phyloP scores from a whole-genome alignment of 495 filamentous ascomycete species.

The Wilcoxina mikolae region DNA sequence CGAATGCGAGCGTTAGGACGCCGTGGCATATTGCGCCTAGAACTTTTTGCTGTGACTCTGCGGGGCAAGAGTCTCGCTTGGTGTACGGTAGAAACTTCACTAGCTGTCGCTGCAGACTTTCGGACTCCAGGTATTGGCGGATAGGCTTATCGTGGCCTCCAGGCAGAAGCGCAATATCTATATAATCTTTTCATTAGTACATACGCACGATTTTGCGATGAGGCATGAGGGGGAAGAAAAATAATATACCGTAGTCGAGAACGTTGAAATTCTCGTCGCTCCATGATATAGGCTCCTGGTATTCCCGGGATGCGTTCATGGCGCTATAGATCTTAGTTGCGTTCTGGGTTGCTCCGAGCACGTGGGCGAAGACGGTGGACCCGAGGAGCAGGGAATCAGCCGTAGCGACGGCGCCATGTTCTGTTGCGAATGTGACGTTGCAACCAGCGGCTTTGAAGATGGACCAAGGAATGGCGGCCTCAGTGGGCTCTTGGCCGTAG shows the following conservation, averaged over 20 bases:
- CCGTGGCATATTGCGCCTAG: conserved; percentile 21
- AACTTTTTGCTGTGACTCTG: conserved; percentile 11
- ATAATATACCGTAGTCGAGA: conserved; percentile 12
- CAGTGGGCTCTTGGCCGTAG: conserved; percentile 20
- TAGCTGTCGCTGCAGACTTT: conserved; percentile 11
- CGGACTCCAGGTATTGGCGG: conserved; percentile 19
- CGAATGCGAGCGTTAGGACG: conserved; percentile 14
- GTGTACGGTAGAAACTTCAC: conserved; percentile 3
- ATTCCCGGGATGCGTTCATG: conserved; percentile 14
- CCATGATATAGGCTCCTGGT: conserved; percentile 11
- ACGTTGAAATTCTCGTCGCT: conserved; percentile 11
- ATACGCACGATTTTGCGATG: too few relatives aligned
- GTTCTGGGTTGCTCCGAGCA: conserved; percentile 2
- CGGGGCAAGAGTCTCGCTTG: not conserved
- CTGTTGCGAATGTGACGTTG: conserved; percentile 14
- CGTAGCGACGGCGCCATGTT: conserved; percentile 12
- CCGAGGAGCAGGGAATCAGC: conserved; percentile 12
- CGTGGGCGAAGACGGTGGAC: conserved; percentile 7
- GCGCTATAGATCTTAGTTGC: conserved; percentile 8
- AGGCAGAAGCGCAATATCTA: conserved; percentile 13
- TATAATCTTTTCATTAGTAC: conserved; percentile 7
- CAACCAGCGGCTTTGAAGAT: conserved; percentile 14
- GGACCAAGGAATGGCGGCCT: conserved; percentile 13
- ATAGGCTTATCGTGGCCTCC: conserved; percentile 23
- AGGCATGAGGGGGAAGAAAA: not conserved